A percentile compares a stretch with the other conserved stretches of the same genome.
phyloP scores from a whole-genome alignment of 2,329 filamentous ascomycete species.

The Aspergillus uvarum region DNA sequence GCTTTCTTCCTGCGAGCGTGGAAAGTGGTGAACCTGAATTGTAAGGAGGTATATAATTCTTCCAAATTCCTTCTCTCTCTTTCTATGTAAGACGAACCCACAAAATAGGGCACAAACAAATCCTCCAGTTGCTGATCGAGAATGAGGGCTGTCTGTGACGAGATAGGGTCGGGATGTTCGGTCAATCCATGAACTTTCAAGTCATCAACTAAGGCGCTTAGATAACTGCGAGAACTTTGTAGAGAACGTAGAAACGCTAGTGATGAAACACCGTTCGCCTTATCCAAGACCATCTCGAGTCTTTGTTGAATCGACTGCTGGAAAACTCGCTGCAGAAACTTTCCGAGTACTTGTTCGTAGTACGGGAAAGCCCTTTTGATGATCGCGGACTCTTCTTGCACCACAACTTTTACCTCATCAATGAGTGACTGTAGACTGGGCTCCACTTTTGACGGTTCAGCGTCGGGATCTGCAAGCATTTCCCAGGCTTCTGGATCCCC shows the following conservation, averaged over 20 bases:
- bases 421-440: slow-evolving; percentile 87
- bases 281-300: slow-evolving; percentile 91
- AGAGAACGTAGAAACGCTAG: slow-evolving; percentile 87
- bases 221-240: slow-evolving; percentile 87
- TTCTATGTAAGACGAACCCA: slow-evolving; percentile 65
- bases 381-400: slow-evolving; percentile 95
- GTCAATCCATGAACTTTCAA: slow-evolving; percentile 91
- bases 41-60: slow-evolving; percentile 81
- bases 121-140: slow-evolving; percentile 69
- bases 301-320: slow-evolving; percentile 97
- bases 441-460: slow-evolving; percentile 86
- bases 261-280: slow-evolving; percentile 87
- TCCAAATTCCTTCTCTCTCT: slow-evolving; percentile 67
- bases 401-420: slow-evolving; percentile 91
- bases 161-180: slow-evolving; percentile 89
- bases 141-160: slow-evolving; percentile 73
- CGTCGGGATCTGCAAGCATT: slow-evolving; percentile 87
- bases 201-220: slow-evolving; percentile 84
- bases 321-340: slow-evolving; percentile 93
- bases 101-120: slow-evolving; percentile 65
- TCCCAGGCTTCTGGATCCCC: slow-evolving; percentile 73
- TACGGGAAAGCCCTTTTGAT: slow-evolving; percentile 96
- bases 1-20: slow-evolving; percentile 78
- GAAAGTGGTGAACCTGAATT: slow-evolving; percentile 97
- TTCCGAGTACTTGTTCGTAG: slow-evolving; percentile 87